Conservation (phyloP, 2,329 filamentous ascomycete species). For the Cladosporium velox region DNA sequence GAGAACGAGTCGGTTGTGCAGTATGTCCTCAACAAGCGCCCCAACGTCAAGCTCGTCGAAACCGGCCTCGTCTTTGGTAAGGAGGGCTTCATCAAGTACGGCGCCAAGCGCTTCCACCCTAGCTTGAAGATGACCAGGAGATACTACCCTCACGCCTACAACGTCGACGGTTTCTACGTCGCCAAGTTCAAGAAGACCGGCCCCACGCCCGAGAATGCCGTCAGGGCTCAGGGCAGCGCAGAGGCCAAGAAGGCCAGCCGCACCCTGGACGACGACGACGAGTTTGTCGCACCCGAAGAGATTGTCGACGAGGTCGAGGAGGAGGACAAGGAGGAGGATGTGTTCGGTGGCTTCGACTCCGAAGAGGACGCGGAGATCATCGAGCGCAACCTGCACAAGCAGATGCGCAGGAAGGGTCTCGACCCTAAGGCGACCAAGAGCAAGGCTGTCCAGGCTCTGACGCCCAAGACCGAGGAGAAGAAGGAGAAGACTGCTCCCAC, state of each 20-base stretch:
- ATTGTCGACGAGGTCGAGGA: conserved; percentile 56
- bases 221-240: conserved; percentile 42
- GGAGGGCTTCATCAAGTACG: conserved; percentile 87
- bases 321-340: conserved; percentile 38
- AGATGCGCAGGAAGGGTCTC: conserved; percentile 49
- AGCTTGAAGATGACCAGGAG: conserved; percentile 79
- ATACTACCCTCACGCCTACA: conserved; percentile 89
- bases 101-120: conserved; percentile 87
- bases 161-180: conserved; percentile 98
- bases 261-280: conserved; percentile 60
- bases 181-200: conserved; percentile 95
- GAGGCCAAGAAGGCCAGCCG: conserved; percentile 34
- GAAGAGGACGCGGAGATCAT: conserved; percentile 54
- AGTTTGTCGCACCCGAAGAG: conserved; percentile 25
- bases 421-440: conserved; percentile 45
- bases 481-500: not conserved
- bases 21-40: conserved; percentile 82
- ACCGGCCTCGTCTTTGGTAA: conserved; percentile 65
- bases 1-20: conserved; percentile 93
- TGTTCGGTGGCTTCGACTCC: conserved; percentile 54
- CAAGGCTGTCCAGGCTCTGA: conserved; percentile 24
- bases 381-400: conserved; percentile 46
- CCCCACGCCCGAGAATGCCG: conserved; percentile 66
- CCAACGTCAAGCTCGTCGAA: conserved; percentile 22
- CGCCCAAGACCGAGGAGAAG: conserved; percentile 12